A percentile compares a stretch with the other conserved stretches of the same genome.
These are phyloP conservation scores for Neonectria hederae DNA, from an alignment of 2,329 filamentous ascomycete species.

Conservation along the genomic window DNA sequence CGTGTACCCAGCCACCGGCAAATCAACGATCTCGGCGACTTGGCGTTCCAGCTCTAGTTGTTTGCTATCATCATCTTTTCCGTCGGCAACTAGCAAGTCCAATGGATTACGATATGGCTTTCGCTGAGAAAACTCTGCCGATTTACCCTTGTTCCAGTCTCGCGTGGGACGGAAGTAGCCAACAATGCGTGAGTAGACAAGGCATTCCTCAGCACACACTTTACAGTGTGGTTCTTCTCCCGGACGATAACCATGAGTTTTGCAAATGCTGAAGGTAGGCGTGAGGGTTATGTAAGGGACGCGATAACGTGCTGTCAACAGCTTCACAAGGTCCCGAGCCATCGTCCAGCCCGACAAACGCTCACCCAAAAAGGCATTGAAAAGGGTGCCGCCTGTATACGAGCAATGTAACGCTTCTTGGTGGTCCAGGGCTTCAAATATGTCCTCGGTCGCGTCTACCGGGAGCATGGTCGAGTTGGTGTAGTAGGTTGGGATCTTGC, in stretches of 20 bases:
- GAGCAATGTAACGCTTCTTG: slow-evolving; percentile 37
- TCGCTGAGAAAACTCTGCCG: slow-evolving; percentile 28
- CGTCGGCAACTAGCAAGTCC: fast-evolving
- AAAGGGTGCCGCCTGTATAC: slow-evolving; percentile 38
- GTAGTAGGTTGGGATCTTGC: slow-evolving; percentile 28
- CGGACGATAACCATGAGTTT: slow-evolving; percentile 27
- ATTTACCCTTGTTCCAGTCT: slow-evolving; percentile 39
- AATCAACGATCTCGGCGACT: slow-evolving; percentile 22
- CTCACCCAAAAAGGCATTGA: slow-evolving; percentile 38
- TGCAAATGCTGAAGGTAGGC: slow-evolving; percentile 38
- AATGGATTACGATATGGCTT: slow-evolving; percentile 32
- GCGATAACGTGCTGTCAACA: slow-evolving; percentile 32
- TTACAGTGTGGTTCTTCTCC: slow-evolving; percentile 33
- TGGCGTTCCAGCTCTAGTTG: slow-evolving; percentile 19
- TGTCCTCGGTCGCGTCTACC: slow-evolving; percentile 34
- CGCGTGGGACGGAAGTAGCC: slow-evolving; percentile 36
- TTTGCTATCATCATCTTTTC: not conserved
- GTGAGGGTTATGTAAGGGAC: slow-evolving; percentile 38
- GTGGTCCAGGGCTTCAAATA: slow-evolving; percentile 34
- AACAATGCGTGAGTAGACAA: slow-evolving; percentile 38
- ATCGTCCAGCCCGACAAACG: slow-evolving; percentile 32
- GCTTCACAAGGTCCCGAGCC: slow-evolving; percentile 33
- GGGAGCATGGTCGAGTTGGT: slow-evolving; percentile 41
- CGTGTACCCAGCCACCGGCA: slow-evolving; percentile 34
- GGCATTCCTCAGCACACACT: slow-evolving; percentile 16